A percentile compares a stretch with the other conserved stretches of the same genome.
Conservation (phyloP, 495 filamentous ascomycete genomes). For the Stereocaulon alpinum region DNA sequence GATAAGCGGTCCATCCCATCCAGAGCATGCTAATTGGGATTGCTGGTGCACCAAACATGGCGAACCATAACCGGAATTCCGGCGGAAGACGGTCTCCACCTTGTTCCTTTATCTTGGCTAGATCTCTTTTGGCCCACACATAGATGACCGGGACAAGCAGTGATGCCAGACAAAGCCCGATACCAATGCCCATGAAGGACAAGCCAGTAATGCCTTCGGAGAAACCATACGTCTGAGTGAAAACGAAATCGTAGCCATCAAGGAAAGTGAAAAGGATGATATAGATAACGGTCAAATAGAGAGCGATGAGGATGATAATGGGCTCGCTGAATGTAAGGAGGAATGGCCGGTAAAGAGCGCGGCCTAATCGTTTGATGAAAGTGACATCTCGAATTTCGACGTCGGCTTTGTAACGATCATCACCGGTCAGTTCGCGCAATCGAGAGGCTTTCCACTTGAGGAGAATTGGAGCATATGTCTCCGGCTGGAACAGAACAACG, state of each 20-base stretch:
- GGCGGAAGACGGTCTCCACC: constrained; percentile 34
- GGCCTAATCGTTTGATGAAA: constrained; percentile 28
- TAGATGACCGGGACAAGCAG: constrained; percentile 44
- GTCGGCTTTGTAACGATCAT: constrained; percentile 34
- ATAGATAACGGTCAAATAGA: constrained; percentile 55
- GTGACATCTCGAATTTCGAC: constrained; percentile 35
- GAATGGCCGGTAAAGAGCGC: constrained; percentile 36
- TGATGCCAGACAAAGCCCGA: constrained; percentile 41
- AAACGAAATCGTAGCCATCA: constrained; percentile 56
- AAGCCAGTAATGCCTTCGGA: constrained; percentile 45
- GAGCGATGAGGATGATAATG: constrained; percentile 43
- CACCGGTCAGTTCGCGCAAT: constrained; percentile 37
- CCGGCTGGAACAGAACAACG: constrained; percentile 39
- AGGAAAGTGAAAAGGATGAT: constrained; percentile 59
- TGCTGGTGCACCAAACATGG: constrained; percentile 44
- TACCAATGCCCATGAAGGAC: constrained; percentile 47
- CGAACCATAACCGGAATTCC: constrained; percentile 48
- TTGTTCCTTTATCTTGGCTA: constrained; percentile 29
- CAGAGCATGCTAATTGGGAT: constrained; percentile 53
- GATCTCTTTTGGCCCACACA: constrained; percentile 41
- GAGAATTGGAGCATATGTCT: constrained; percentile 42
- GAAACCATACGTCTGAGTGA: constrained; percentile 45
- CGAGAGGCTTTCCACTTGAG: constrained; percentile 42
- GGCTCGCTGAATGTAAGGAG: constrained; percentile 35
- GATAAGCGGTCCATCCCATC: constrained; percentile 48